These are phyloP conservation scores for Metschnikowia hibisci DNA, from an alignment of 805 yeast species.

Conservation along the genomic window DNA sequence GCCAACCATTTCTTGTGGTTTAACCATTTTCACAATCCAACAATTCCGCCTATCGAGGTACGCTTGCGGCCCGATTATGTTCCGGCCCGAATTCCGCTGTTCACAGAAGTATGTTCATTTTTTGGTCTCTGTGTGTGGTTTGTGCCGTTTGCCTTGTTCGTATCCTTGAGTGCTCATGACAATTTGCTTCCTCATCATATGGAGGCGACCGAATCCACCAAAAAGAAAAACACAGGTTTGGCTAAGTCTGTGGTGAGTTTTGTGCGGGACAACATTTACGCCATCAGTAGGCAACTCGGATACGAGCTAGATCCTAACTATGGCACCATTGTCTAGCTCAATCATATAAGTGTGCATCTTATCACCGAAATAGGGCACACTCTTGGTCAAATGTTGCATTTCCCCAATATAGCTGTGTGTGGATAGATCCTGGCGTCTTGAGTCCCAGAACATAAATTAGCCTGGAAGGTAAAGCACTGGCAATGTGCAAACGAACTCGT, in stretches of 20 bases:
- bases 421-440: no score
- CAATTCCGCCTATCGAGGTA: conserved; percentile 64
- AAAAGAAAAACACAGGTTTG: conserved; percentile 46
- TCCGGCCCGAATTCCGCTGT: conserved; percentile 70
- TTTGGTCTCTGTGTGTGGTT: conserved; percentile 94
- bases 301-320: conserved; percentile 56
- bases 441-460: no score
- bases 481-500: no score
- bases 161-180: conserved; percentile 88
- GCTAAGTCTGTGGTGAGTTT: conserved; percentile 63
- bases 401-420: no score
- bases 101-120: conserved; percentile 90
- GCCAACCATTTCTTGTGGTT: conserved; percentile 90
- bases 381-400: no score
- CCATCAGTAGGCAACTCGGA: conserved; percentile 55
- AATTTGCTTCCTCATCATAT: conserved; percentile 67
- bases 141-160: conserved; percentile 87
- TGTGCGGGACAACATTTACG: conserved; percentile 44
- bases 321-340: conserved; percentile 42
- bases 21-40: conserved; percentile 68
- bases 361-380: neutral
- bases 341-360: neutral
- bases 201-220: conserved; percentile 20
- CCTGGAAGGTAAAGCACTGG: no score
- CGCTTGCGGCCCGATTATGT: conserved; percentile 54